These are phyloP conservation scores for Epichloe uncinata DNA, from an alignment of 2,329 filamentous ascomycete genomes.

Conservation along the genomic window DNA sequence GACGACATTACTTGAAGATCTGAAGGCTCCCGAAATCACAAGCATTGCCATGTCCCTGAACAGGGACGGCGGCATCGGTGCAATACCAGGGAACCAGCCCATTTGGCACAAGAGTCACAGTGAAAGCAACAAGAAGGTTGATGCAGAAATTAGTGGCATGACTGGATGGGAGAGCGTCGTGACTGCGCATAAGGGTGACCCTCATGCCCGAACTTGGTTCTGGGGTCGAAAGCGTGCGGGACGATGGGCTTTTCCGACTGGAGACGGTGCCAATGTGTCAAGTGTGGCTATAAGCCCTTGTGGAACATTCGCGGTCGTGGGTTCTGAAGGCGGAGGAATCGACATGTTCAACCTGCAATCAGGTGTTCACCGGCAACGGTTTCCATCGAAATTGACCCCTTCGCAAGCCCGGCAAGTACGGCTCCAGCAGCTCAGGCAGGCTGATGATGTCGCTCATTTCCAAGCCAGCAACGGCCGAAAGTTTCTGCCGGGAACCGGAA, in stretches of 20 bases:
- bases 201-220: slow-evolving; percentile 87
- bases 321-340: slow-evolving; percentile 68
- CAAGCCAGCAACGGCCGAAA: slow-evolving; percentile 30
- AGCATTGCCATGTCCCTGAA: slow-evolving; percentile 86
- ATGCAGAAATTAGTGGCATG: slow-evolving; percentile 59
- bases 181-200: slow-evolving; percentile 78
- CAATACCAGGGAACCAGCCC: slow-evolving; percentile 60
- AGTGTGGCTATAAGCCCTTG: slow-evolving; percentile 84
- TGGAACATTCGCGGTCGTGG: slow-evolving; percentile 84
- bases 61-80: slow-evolving; percentile 85
- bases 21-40: slow-evolving; percentile 87
- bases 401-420: slow-evolving; percentile 67
- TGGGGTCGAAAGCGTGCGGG: slow-evolving; percentile 92
- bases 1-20: slow-evolving; percentile 52
- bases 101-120: slow-evolving; percentile 71
- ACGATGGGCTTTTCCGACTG: slow-evolving; percentile 81
- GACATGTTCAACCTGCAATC: slow-evolving; percentile 98
- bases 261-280: slow-evolving; percentile 69
- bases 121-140: slow-evolving; percentile 43
- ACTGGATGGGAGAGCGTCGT: slow-evolving; percentile 97
- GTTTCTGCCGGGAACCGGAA: slow-evolving; percentile 45
- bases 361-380: slow-evolving; percentile 74
- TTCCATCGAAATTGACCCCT: slow-evolving; percentile 66
- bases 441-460: slow-evolving; percentile 42
- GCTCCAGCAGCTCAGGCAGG: slow-evolving; percentile 46